Base-by-base conservation (phyloP, 768 basidiomycete species). In the Lactifluus hygrophoroides region DNA sequence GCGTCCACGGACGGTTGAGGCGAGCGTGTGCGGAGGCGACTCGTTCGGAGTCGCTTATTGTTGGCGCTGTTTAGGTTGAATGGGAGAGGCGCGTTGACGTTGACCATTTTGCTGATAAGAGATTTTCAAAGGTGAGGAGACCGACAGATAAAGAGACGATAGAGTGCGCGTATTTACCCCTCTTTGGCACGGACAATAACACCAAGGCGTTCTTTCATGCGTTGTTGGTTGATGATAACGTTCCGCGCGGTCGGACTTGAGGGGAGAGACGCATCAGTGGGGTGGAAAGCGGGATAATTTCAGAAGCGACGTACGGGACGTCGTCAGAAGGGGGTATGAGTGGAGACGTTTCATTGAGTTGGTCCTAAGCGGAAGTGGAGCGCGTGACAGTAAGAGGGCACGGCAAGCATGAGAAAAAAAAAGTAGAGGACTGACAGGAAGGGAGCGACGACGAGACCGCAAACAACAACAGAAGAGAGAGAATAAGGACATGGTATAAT, bases 21-120 rank as follows among this genome's bases (percentile, higher is more conserved):
- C 19, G 25, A 65, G 43, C 54, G 61, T n/a, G 45, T 48, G 54
- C 72, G 71, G 23, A 60, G 40, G 37, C 43, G 54, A 16, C 49
- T 28, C n/a, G 46, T 4, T 42, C 43, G 37, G 23, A 40, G 9
- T 3, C 47, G 57, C 14, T 40, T 58, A 27, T 69, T 57, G 9
- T 49, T 54, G 30, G 72, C 71, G 66, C 79, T 78, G 59, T 78
- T 78, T 8, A 85, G 73, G 65, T 82, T 80, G 71, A 86, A 86
- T 0, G 84, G 84, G 27, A 80, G 73, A 23, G 75, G 76, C 2
- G 81, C 78, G 55, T 77, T 77, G 14, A 86, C 77, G 56, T 85
- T 85, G 62, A 86, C 84, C 85, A 86, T 86, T 76, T 80, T 84
- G 32, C 84, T 86, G 68, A 3, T 4, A 21, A 34, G n/a, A n/a